Conservation (phyloP, 2,329 filamentous ascomycete genomes). For the Pestalotiopsis sp. region DNA sequence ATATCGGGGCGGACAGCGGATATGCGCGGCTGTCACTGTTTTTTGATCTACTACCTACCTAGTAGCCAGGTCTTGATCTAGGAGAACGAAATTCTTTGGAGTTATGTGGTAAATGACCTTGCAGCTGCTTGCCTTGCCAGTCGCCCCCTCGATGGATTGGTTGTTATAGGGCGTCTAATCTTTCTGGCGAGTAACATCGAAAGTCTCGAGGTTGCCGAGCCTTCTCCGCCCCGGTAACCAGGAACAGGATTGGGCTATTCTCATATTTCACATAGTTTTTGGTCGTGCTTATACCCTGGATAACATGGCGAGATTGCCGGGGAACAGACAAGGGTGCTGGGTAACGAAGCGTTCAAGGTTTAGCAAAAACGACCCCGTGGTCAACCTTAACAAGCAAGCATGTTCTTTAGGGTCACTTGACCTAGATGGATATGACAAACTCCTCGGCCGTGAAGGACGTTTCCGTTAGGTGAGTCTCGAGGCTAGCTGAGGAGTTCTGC, state of each 20-base stretch:
- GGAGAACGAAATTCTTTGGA: not conserved
- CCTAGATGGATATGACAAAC: not conserved
- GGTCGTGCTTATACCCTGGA: not conserved
- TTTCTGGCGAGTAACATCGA: not conserved
- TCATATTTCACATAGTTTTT: not conserved
- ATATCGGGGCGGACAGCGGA: not conserved
- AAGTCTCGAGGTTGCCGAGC: not conserved
- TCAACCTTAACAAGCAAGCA: slow-evolving; percentile 1
- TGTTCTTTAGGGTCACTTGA: slow-evolving; percentile 1
- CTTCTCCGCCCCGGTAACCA: not conserved
- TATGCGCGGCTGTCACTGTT: not conserved
- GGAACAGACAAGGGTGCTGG: not conserved
- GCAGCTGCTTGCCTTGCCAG: not conserved
- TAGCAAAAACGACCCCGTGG: not conserved
- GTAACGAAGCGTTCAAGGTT: slow-evolving; percentile 1
- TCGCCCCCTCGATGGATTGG: not conserved
- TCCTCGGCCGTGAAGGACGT: not conserved
- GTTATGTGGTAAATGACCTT: not conserved
- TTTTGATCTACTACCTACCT: too few relatives aligned
- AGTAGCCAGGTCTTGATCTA: not conserved
- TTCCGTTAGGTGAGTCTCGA: not conserved
- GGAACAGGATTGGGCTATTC: not conserved
- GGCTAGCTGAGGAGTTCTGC: not conserved
- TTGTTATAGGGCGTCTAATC: not conserved
- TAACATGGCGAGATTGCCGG: not conserved